These are phyloP conservation scores for Oehlia diaphana DNA, from an alignment of 192 early-diverging fungal genomes.

Conservation along the genomic window DNA sequence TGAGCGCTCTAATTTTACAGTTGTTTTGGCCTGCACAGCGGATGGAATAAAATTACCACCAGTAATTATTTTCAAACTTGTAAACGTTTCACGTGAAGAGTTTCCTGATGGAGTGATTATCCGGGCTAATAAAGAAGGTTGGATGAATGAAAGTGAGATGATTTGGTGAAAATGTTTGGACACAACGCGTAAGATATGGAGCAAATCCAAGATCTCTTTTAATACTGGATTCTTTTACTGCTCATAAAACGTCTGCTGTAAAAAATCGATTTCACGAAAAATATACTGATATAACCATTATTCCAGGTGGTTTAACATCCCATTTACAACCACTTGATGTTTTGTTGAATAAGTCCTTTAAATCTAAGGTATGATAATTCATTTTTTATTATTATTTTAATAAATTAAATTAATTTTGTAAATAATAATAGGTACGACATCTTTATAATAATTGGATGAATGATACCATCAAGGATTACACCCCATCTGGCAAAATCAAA, in stretches of 20 bases:
- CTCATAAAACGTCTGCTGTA: slow-evolving; percentile 6
- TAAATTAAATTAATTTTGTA: too few relatives aligned
- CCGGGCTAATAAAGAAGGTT: neutral
- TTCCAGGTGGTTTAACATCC: neutral
- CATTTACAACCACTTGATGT: neutral
- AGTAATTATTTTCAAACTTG: too few relatives aligned
- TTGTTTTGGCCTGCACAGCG: slow-evolving; percentile 1
- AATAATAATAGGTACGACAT: too few relatives aligned
- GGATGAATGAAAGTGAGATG: slow-evolving; percentile 6
- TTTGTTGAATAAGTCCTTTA: neutral
- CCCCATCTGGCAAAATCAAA: too few relatives aligned
- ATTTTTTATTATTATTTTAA: too few relatives aligned
- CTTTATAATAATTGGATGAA: too few relatives aligned
- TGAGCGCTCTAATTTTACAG: neutral
- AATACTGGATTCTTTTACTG: neutral
- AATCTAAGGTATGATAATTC: neutral
- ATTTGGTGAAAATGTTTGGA: slow-evolving; percentile 16
- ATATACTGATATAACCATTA: neutral
- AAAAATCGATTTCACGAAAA: neutral
- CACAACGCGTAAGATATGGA: neutral
- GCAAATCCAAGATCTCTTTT: neutral
- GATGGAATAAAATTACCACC: neutral
- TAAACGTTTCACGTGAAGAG: too few relatives aligned
- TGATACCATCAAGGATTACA: too few relatives aligned
- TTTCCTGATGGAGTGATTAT: neutral